These are phyloP conservation scores for Nigrograna mackinnonii DNA, from an alignment of 2,329 filamentous ascomycete genomes.

Conservation along the genomic window DNA sequence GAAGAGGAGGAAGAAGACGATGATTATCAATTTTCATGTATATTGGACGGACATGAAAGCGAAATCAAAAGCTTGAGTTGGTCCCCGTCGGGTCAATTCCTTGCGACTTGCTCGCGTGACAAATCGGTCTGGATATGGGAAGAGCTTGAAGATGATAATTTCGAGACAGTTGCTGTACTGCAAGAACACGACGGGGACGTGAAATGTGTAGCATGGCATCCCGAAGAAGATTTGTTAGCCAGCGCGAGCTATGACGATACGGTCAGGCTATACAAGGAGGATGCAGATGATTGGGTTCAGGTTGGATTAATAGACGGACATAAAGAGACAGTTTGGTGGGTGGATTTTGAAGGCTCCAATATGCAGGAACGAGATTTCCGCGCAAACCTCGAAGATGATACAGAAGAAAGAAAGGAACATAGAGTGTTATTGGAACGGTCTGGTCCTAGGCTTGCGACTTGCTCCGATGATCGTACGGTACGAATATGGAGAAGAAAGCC, in stretches of 20 bases:
- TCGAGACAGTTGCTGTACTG: slow-evolving; percentile 93
- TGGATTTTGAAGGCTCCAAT: slow-evolving; percentile 65
- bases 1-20: slow-evolving; percentile 66
- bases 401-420: slow-evolving; percentile 35
- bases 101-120: slow-evolving; percentile 90
- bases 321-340: slow-evolving; percentile 83
- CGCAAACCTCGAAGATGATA: slow-evolving; percentile 22
- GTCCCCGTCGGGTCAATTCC: slow-evolving; percentile 72
- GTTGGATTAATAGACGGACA: slow-evolving; percentile 82
- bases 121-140: slow-evolving; percentile 99
- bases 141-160: slow-evolving; percentile 92
- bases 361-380: slow-evolving; percentile 31
- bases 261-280: slow-evolving; percentile 85
- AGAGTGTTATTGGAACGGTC: slow-evolving; percentile 43
- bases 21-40: slow-evolving; percentile 90
- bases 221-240: slow-evolving; percentile 76
- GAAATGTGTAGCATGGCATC: slow-evolving; percentile 92
- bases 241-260: slow-evolving; percentile 95
- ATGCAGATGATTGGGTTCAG: slow-evolving; percentile 92
- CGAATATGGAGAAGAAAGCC: slow-evolving; percentile 75
- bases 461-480: slow-evolving; percentile 80
- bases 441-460: slow-evolving; percentile 72
- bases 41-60: slow-evolving; percentile 92
- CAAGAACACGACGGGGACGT: slow-evolving; percentile 96
- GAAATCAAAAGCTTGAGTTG: slow-evolving; percentile 86